Conservation (phyloP, 805 yeast genomes). For the Hanseniaspora lachancei region DNA sequence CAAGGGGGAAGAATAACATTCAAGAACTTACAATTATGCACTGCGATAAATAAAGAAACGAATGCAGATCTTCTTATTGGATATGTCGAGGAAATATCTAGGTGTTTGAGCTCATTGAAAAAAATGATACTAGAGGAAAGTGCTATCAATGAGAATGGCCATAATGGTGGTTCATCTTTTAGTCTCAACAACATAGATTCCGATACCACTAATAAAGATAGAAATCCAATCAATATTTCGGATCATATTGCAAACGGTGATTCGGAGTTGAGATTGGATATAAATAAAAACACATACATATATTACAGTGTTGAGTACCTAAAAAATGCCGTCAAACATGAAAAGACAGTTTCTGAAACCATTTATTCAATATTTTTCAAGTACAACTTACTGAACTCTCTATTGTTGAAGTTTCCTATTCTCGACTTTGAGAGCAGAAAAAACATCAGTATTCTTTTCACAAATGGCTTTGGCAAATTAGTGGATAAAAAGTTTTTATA, state of each 20-base stretch:
- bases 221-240: background rate
- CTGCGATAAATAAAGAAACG: background rate
- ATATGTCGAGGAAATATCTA: background rate
- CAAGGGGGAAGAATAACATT: background rate
- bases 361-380: constrained; percentile 16
- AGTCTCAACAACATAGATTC: background rate
- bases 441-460: constrained; percentile 61
- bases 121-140: background rate
- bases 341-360: background rate
- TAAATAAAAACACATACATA: background rate
- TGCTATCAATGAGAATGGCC: background rate
- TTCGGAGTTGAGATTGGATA: background rate
- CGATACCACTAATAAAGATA: background rate
- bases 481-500: constrained; percentile 71
- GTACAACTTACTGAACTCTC: constrained; percentile 50
- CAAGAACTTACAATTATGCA: background rate
- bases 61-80: background rate
- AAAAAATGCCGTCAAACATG: background rate
- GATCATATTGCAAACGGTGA: background rate
- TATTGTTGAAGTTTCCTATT: constrained; percentile 46
- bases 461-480: constrained; percentile 64
- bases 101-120: background rate
- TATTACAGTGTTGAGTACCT: background rate
- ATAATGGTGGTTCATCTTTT: background rate
- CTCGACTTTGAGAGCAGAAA: constrained; percentile 85